Base-by-base conservation (phyloP, 768 basidiomycete genomes). In the Austroboletus eburneus region DNA sequence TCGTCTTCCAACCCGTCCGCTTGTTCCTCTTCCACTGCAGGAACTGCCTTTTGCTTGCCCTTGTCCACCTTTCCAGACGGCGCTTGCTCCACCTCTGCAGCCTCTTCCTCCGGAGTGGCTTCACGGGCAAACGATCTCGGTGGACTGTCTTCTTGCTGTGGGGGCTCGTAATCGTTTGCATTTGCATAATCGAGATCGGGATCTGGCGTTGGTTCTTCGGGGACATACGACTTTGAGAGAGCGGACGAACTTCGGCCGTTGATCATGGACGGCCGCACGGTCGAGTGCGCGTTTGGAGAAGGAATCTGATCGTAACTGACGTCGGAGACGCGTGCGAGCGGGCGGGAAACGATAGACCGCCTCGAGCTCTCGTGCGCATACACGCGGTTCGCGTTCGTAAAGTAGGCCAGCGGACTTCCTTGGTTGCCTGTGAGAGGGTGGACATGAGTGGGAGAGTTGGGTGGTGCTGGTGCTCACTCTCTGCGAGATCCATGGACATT, bases 401-500 rank as follows among this genome's bases (percentile, higher is more conserved):
- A 69, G 55, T 71, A 72, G 30, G 59, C 63, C 20, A 64, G 38
- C 14, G 69, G 69, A 42, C 59, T 65, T 14, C 58, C 62, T 25
- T 55, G 61, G 40, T 61, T 63, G 54, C 65, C 61, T 61, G 42
- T 32, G 35, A 30, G 34, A 52, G 23, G 9, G 9, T 9, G 22
- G 10, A 39, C 29, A 38, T 55, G 55, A 49, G 47, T 25, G n/a
- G n/a, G n/a, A n/a, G n/a, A n/a, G 9, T 13, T 25, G 43, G 37
- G 20, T 22, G 34, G 36, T 24, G 43, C 18, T 9, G 44, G 7
- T 16, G 72, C 80, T 63, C 62, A 86, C 86, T 85, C 52, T 87
- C 81, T 24, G 76, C 81, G 32, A 90, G 49, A 43, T 87, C 84
- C 88, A 91, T 89, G 10, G 81, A 82, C 74, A 81, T 80, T 56